Evolutionary conservation across 345 rosid genomes (phyloP).

Genomic region (Lenwebbia sp.): DNA sequence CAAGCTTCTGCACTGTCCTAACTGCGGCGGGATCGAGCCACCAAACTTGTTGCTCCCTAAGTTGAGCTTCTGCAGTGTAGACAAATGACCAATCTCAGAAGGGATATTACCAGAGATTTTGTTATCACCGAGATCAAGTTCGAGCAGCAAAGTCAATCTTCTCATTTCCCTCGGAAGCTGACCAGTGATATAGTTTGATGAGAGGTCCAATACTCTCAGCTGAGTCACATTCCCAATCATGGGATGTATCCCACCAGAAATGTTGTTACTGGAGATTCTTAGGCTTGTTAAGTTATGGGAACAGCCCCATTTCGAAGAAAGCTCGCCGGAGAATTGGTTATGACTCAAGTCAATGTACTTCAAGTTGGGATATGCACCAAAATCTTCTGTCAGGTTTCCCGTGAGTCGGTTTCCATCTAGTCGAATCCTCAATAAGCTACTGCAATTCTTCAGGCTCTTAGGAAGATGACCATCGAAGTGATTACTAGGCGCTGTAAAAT

Average conservation of each 20-base stretch:
- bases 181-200: background rate
- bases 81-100: conserved; percentile 4
- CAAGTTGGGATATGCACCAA: background rate
- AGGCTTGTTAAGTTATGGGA: background rate
- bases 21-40: background rate
- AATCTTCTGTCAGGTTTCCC: conserved; percentile 8
- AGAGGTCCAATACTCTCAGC: background rate
- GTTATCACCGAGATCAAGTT: background rate
- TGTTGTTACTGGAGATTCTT: background rate
- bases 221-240: background rate
- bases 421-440: background rate
- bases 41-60: background rate
- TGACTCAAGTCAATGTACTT: background rate
- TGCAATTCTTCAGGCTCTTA: conserved; percentile 9
- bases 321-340: background rate
- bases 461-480: conserved; percentile 7
- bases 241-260: background rate
- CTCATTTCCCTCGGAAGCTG: background rate
- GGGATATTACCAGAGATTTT: conserved; percentile 16
- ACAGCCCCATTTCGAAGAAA: background rate
- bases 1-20: background rate
- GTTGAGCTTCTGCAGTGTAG: background rate
- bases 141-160: background rate
- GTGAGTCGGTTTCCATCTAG: conserved; percentile 15
- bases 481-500: background rate